Conservation (phyloP, 2,329 filamentous ascomycete species). For the Fusarium torulosum region DNA sequence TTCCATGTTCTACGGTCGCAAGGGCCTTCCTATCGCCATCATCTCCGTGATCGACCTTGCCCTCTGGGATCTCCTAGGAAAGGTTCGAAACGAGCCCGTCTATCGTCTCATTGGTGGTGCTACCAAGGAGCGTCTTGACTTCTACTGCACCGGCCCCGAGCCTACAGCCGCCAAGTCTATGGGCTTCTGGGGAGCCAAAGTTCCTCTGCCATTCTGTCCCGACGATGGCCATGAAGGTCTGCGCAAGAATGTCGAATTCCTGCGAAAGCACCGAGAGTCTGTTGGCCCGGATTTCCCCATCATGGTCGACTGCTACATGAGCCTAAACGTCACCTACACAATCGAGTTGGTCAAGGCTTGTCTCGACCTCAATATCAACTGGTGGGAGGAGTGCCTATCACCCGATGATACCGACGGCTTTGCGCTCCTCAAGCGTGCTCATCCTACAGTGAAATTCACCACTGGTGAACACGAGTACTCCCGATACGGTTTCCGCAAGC, state of each 20-base stretch:
- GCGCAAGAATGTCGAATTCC: conserved; percentile 89
- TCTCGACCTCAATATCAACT: conserved; percentile 88
- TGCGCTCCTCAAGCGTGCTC: conserved; percentile 87
- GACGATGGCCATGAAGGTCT: conserved; percentile 87
- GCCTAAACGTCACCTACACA: conserved; percentile 90
- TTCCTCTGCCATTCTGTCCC: conserved; percentile 89
- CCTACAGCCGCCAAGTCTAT: conserved; percentile 83
- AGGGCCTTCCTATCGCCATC: conserved; percentile 88
- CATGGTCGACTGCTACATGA: conserved; percentile 98
- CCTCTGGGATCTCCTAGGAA: conserved; percentile 91
- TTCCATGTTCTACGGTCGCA: conserved; percentile 97
- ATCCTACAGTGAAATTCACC: conserved; percentile 92
- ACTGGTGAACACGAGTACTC: conserved; percentile 97
- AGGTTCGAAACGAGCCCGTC: conserved; percentile 91
- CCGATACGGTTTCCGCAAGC: conserved; percentile 92
- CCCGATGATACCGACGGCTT: conserved; percentile 95
- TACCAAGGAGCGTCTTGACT: conserved; percentile 85
- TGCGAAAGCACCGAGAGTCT: conserved; percentile 84
- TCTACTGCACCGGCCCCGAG: conserved; percentile 95
- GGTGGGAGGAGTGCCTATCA: conserved; percentile 95
- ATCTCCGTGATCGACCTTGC: conserved; percentile 96
- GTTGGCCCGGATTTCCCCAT: conserved; percentile 92
- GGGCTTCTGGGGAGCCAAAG: conserved; percentile 93
- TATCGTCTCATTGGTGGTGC: conserved; percentile 94
- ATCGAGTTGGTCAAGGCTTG: conserved; percentile 90